These are phyloP conservation scores for Verticillium nonalfalfae DNA, from an alignment of 2,329 filamentous ascomycete species.

Conservation along the genomic window DNA sequence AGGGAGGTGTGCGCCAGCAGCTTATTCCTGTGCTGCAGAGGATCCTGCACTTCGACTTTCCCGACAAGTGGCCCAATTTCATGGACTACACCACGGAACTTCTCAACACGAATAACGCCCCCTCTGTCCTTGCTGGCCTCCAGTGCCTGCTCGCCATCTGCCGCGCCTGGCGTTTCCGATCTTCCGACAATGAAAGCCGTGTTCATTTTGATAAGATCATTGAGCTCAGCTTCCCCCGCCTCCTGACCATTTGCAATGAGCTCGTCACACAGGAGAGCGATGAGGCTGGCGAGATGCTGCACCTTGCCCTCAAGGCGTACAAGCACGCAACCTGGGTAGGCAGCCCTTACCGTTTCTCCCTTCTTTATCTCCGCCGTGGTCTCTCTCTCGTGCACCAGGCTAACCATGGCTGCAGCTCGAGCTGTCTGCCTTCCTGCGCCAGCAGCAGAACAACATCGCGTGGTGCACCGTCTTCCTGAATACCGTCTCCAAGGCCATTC, in stretches of 20 bases:
- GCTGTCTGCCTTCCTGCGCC: constrained; percentile 69
- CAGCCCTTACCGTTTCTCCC: neutral
- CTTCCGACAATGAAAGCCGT: constrained; percentile 66
- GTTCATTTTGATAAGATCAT: constrained; percentile 93
- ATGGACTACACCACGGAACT: constrained; percentile 88
- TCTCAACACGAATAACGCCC: constrained; percentile 77
- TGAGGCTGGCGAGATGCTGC: constrained; percentile 94
- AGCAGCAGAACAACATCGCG: constrained; percentile 77
- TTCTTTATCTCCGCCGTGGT: neutral
- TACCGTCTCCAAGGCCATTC: constrained; percentile 79
- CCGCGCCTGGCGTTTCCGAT: constrained; percentile 91
- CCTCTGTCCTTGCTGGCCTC: constrained; percentile 84
- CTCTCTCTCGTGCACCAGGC: constrained; percentile 1
- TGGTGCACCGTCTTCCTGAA: constrained; percentile 96
- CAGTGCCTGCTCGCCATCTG: constrained; percentile 94
- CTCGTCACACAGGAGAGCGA: constrained; percentile 85
- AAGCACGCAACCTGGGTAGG: constrained; percentile 93
- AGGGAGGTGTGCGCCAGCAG: constrained; percentile 80
- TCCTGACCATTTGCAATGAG: constrained; percentile 81
- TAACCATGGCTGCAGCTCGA: constrained; percentile 57
- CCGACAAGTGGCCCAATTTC: constrained; percentile 87
- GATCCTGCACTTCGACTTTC: constrained; percentile 93
- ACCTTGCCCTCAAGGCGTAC: constrained; percentile 91
- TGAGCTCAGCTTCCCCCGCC: constrained; percentile 79
- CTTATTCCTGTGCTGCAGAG: constrained; percentile 92